Evolutionary conservation across 495 filamentous ascomycete species (phyloP).

Genomic region (Xylona heveae): DNA sequence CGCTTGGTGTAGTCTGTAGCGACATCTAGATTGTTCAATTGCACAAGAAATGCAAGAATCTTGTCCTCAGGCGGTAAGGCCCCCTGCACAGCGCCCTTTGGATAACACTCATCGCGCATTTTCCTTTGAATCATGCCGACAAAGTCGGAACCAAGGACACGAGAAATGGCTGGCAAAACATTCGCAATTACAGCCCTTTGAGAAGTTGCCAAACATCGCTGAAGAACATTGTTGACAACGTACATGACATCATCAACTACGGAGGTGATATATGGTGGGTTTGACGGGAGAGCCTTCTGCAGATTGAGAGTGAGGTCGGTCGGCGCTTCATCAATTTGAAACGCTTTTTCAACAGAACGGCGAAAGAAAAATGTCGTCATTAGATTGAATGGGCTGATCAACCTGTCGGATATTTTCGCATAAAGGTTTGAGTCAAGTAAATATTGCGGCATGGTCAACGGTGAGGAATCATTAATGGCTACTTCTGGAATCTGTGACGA

Average conservation of each 20-base stretch:
- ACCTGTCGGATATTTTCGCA: slow-evolving; percentile 49
- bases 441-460: slow-evolving; percentile 41
- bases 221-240: slow-evolving; percentile 80
- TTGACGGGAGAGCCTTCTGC: slow-evolving; percentile 39
- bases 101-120: slow-evolving; percentile 90
- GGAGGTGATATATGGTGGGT: slow-evolving; percentile 80
- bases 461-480: slow-evolving; percentile 12
- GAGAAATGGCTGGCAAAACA: slow-evolving; percentile 59
- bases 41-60: slow-evolving; percentile 66
- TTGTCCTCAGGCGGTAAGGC: slow-evolving; percentile 64
- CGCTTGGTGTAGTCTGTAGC: slow-evolving; percentile 74
- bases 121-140: slow-evolving; percentile 92
- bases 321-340: slow-evolving; percentile 93
- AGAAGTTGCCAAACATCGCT: slow-evolving; percentile 66
- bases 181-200: slow-evolving; percentile 51
- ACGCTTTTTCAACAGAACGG: slow-evolving; percentile 86
- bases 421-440: slow-evolving; percentile 51
- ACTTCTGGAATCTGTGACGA: slow-evolving; percentile 13
- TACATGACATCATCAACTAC: slow-evolving; percentile 99
- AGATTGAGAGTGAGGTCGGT: slow-evolving; percentile 53
- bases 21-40: slow-evolving; percentile 88
- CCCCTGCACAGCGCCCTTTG: slow-evolving; percentile 50
- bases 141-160: slow-evolving; percentile 83
- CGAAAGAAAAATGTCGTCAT: slow-evolving; percentile 95
- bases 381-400: slow-evolving; percentile 57